Conservation (phyloP, 2,329 filamentous ascomycete genomes). For the Cercospora sesami region DNA sequence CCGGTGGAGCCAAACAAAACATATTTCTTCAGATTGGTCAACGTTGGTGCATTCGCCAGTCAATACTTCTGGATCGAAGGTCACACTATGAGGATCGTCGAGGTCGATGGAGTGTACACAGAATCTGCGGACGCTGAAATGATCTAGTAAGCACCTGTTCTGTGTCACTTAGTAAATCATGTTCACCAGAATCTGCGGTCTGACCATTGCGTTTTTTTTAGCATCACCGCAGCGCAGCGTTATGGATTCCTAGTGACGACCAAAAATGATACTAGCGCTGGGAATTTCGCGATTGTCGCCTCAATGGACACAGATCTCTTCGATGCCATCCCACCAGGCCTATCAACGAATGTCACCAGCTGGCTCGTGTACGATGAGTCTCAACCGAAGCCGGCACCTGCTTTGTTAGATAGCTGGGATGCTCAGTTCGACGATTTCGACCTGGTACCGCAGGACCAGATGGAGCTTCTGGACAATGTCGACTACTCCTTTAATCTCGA, state of each 20-base stretch:
- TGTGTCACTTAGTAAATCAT: too few species aligned
- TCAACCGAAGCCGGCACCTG: slow-evolving; percentile 52
- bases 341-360: slow-evolving; percentile 65
- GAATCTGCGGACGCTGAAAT: slow-evolving; percentile 60
- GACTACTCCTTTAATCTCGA: slow-evolving; percentile 63
- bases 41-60: slow-evolving; percentile 69
- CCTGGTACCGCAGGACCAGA: slow-evolving; percentile 68
- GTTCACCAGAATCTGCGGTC: neutral
- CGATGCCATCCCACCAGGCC: slow-evolving; percentile 62
- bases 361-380: slow-evolving; percentile 57
- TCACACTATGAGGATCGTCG: slow-evolving; percentile 64
- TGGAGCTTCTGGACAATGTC: slow-evolving; percentile 60
- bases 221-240: slow-evolving; percentile 66
- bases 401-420: slow-evolving; percentile 60
- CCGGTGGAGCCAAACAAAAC: slow-evolving; percentile 53
- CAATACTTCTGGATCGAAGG: slow-evolving; percentile 71
- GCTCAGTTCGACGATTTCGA: slow-evolving; percentile 69
- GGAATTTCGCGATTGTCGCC: slow-evolving; percentile 61
- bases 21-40: slow-evolving; percentile 68
- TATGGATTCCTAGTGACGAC: slow-evolving; percentile 67
- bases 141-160: slow-evolving; percentile 49
- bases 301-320: slow-evolving; percentile 59
- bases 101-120: slow-evolving; percentile 69
- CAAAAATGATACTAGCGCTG: slow-evolving; percentile 53
- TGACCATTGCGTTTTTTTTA: neutral